phyloP scores from a whole-genome alignment of 1,139 yeast species.

The Nematodospora anomalae region DNA sequence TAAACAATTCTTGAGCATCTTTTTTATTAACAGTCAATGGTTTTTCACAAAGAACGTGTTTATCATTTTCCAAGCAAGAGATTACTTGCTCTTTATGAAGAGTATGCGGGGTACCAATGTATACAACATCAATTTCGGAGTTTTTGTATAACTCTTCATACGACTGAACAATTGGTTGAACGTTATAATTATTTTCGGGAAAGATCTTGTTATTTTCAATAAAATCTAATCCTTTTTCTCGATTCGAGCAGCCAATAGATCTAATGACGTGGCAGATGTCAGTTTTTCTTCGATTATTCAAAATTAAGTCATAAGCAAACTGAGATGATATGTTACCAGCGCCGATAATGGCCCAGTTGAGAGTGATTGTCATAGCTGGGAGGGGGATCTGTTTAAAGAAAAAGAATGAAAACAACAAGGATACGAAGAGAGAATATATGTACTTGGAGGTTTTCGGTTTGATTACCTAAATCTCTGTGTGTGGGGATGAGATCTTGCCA shows the following conservation, averaged over 20 bases:
- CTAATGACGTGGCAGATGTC: conserved; percentile 28
- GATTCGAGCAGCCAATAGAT: conserved; percentile 33
- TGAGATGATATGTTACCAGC: conserved; percentile 46
- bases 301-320: conserved; percentile 37
- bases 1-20: conserved; percentile 46
- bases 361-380: conserved; percentile 21
- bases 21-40: conserved; percentile 55
- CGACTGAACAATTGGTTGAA: conserved; percentile 22
- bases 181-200: conserved; percentile 20
- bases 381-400: conserved; percentile 2
- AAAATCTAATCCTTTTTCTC: conserved; percentile 28
- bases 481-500: not conserved
- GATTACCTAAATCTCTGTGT: no score
- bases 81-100: conserved; percentile 52
- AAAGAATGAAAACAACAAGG: not conserved
- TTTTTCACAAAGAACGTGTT: conserved; percentile 60
- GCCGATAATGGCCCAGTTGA: conserved; percentile 47
- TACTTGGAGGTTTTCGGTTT: no score
- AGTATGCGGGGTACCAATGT: conserved; percentile 61
- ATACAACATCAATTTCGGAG: conserved; percentile 50
- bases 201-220: conserved; percentile 18
- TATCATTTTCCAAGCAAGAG: conserved; percentile 50
- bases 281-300: conserved; percentile 25
- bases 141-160: conserved; percentile 43
- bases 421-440: no score